phyloP scores from a whole-genome alignment of 306 rosid species.

The Crotalaria pallida region DNA sequence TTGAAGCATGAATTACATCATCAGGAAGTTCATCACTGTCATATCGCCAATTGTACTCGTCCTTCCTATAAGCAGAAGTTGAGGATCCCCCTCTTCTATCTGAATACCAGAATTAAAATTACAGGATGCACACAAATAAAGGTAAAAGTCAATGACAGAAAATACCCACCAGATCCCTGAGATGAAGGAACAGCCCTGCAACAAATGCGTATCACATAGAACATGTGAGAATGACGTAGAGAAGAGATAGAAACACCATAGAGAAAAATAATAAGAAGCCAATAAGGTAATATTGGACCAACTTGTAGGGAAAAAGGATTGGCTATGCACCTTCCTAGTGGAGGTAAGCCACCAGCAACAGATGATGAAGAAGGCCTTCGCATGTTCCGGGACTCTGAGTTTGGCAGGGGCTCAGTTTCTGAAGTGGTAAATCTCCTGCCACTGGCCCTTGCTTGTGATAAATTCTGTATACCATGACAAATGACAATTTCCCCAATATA shows the following conservation, averaged over 20 bases:
- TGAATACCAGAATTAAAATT: constrained; percentile 50
- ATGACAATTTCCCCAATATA: not conserved
- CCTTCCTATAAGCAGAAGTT: constrained; percentile 73
- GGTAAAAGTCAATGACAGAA: constrained; percentile 4
- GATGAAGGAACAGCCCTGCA: constrained; percentile 76
- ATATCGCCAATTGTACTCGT: constrained; percentile 92
- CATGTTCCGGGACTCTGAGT: constrained; percentile 59
- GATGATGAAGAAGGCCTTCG: constrained; percentile 93
- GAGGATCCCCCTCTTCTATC: constrained; percentile 98
- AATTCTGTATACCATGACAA: constrained; percentile 52
- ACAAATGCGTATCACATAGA: constrained; percentile 8
- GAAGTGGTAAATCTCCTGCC: constrained; percentile 72
- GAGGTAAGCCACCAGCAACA: constrained; percentile 95
- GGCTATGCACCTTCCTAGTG: constrained; percentile 75
- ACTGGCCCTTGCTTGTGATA: constrained; percentile 69
- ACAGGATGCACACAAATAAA: constrained; percentile 24
- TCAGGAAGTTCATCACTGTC: constrained; percentile 81
- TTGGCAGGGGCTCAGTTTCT: constrained; percentile 72
- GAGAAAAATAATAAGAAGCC: not conserved
- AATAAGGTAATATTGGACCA: not conserved
- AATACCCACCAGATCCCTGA: constrained; percentile 82
- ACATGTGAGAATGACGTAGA: not conserved
- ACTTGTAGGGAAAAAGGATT: constrained; percentile 13
- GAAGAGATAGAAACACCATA: not conserved
- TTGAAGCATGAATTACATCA: constrained; percentile 77